These are phyloP conservation scores for Beauveria rudraprayagi DNA, from an alignment of 2,329 filamentous ascomycete genomes.

Conservation along the genomic window DNA sequence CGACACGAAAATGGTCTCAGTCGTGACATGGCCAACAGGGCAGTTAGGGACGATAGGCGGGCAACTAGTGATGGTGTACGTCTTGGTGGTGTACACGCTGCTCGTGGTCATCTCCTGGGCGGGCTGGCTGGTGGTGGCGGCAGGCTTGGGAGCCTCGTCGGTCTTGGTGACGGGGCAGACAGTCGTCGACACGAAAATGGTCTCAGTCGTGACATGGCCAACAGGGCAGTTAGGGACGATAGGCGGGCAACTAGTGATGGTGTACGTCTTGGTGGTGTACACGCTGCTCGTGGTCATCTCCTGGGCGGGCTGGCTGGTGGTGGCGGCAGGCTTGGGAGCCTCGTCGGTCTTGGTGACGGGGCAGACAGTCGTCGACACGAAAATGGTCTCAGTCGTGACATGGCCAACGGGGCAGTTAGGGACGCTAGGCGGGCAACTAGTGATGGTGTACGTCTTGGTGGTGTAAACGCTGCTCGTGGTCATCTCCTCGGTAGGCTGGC, in stretches of 20 bases:
- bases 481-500: constrained; percentile 1
- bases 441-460: constrained; percentile 15
- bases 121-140: not conserved
- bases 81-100: constrained; percentile 14
- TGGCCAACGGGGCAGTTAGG: constrained; percentile 14
- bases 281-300: constrained; percentile 13
- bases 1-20: constrained; percentile 1
- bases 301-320: no score
- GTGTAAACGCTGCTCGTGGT: constrained; percentile 14
- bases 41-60: constrained; percentile 13
- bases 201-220: constrained; percentile 13
- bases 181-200: not conserved
- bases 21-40: constrained; percentile 14
- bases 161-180: constrained; percentile 10
- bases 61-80: constrained; percentile 15
- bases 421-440: constrained; percentile 12
- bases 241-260: constrained; percentile 12
- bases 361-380: constrained; percentile 5
- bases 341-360: constrained; percentile 5
- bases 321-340: not conserved
- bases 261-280: constrained; percentile 14
- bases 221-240: constrained; percentile 9
- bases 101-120: constrained; percentile 12
- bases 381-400: constrained; percentile 11
- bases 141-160: not conserved